Evolutionary conservation across 768 basidiomycete species (phyloP).

Genomic region (Macrolepiota fuliginosa): DNA sequence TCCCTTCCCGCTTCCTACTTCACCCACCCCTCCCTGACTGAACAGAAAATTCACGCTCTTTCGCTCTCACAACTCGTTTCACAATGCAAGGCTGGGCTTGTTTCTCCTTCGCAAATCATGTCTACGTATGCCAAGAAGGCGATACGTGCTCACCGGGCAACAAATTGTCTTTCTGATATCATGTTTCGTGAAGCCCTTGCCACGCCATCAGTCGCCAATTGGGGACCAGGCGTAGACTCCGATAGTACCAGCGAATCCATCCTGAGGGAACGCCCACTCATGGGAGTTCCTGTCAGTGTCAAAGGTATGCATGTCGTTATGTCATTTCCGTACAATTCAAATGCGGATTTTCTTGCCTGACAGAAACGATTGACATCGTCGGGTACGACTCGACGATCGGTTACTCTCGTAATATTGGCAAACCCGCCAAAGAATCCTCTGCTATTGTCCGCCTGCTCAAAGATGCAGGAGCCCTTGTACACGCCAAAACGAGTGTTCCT

Average conservation of each 20-base stretch:
- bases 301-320: conserved; percentile 43
- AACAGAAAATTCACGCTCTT: conserved; percentile 48
- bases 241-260: conserved; percentile 19
- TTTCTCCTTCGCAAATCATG: conserved; percentile 38
- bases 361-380: conserved; percentile 46
- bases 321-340: conserved; percentile 5
- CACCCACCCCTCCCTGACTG: conserved; percentile 38
- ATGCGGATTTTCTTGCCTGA: not conserved
- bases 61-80: conserved; percentile 44
- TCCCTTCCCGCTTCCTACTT: conserved; percentile 37
- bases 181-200: conserved; percentile 49
- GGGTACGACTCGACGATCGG: conserved; percentile 65
- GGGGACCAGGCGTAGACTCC: conserved; percentile 36
- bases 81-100: conserved; percentile 38
- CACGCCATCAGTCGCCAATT: conserved; percentile 36
- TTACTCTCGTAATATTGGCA: conserved; percentile 48
- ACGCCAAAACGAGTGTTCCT: conserved; percentile 63
- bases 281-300: conserved; percentile 68
- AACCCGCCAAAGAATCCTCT: conserved; percentile 45
- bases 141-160: conserved; percentile 49
- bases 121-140: conserved; percentile 49
- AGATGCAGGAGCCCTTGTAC: conserved; percentile 62
- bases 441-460: conserved; percentile 55
- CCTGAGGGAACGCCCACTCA: conserved; percentile 42
- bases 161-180: conserved; percentile 70